Conservation (phyloP, 2,329 filamentous ascomycete species). For the Colletotrichum tanaceti region DNA sequence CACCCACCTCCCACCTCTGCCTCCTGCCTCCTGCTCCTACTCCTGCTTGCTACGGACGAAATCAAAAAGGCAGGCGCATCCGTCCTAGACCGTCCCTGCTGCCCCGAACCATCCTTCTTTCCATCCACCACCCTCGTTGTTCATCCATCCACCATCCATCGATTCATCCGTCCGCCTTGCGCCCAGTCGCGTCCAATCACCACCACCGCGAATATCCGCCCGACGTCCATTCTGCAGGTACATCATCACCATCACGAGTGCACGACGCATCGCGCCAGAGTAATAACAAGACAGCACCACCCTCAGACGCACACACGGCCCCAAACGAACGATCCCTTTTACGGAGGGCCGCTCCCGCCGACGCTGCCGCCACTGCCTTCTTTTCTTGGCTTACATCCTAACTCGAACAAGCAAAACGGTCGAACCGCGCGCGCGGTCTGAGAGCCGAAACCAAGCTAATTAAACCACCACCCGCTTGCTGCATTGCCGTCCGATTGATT, state of each 20-base stretch:
- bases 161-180: background rate
- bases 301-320: constrained; percentile 8
- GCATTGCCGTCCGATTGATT: background rate
- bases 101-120: background rate
- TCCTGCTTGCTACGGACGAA: background rate
- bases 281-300: background rate
- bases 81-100: background rate
- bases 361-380: constrained; percentile 17
- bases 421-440: constrained; percentile 37
- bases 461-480: background rate
- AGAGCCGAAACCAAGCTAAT: constrained; percentile 26
- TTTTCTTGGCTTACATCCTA: constrained; percentile 11
- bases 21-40: too few relatives aligned
- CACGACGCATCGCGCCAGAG: background rate
- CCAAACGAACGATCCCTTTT: constrained; percentile 35
- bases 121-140: too few relatives aligned
- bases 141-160: too few relatives aligned
- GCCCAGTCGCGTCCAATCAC: background rate
- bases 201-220: background rate
- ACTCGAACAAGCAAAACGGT: constrained; percentile 28
- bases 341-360: constrained; percentile 7
- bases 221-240: background rate
- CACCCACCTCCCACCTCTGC: too few relatives aligned
- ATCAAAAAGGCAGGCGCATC: background rate
- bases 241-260: background rate